Conservation (phyloP, 345 rosid species). For the Camelina laxa region DNA sequence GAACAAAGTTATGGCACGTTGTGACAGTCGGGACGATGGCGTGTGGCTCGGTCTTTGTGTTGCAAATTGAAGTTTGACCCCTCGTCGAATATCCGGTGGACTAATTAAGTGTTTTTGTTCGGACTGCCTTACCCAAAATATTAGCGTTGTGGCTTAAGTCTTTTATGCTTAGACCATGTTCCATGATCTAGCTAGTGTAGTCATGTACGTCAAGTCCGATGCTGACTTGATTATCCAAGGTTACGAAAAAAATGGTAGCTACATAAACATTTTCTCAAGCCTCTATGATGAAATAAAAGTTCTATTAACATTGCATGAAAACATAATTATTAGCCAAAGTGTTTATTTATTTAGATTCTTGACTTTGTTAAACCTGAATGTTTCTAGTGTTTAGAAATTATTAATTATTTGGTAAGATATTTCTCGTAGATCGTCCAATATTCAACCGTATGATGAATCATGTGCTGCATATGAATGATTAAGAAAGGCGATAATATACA, state of each 20-base stretch:
- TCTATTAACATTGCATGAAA: neutral
- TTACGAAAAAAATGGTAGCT: neutral
- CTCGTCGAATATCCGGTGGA: neutral
- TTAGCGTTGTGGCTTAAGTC: neutral
- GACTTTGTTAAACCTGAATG: conserved; percentile 3
- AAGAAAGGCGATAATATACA: conserved; percentile 14
- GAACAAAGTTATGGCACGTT: neutral
- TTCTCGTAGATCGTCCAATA: neutral
- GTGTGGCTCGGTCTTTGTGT: neutral
- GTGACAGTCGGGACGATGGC: neutral
- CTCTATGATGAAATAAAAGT: neutral
- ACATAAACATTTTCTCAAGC: too few relatives aligned
- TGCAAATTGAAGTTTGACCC: neutral
- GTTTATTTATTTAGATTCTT: neutral
- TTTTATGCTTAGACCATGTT: neutral
- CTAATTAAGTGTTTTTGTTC: neutral
- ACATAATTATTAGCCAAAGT: too few relatives aligned
- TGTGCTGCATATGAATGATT: conserved; percentile 1
- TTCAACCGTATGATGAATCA: conserved; percentile 1
- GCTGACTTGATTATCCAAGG: neutral
- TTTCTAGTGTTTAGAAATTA: neutral
- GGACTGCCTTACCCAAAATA: neutral
- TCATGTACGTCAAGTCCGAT: neutral
- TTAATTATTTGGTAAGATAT: neutral
- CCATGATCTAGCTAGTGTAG: neutral